Percentiles rank a stretch among this genome's conserved stretches.
Evolutionary conservation across 208 protist species (phyloP).

Genomic region (Leishmania tarentolae): DNA sequence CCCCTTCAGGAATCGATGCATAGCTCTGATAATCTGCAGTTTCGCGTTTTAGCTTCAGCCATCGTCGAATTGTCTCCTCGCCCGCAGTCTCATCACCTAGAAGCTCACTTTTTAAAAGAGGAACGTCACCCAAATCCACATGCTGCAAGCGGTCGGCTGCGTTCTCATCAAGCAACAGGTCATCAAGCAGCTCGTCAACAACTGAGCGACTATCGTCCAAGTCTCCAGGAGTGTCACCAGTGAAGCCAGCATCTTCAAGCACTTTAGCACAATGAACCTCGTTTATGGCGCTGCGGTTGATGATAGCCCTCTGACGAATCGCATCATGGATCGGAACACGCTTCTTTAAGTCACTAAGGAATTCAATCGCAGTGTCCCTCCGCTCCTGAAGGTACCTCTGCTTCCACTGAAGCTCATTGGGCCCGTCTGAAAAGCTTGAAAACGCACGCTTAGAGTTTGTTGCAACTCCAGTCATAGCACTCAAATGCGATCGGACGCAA

Average conservation of each 20-base stretch:
- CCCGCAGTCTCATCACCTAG: constrained; percentile 33
- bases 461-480: not conserved
- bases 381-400: constrained; percentile 64
- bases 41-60: constrained; percentile 55
- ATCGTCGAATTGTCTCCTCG: constrained; percentile 43
- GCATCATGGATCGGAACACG: constrained; percentile 79
- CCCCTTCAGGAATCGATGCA: constrained; percentile 58
- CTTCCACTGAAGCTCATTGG: constrained; percentile 76
- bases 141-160: constrained; percentile 40
- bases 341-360: constrained; percentile 74
- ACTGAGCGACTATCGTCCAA: not conserved
- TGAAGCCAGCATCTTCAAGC: constrained; percentile 15
- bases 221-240: not conserved
- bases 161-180: constrained; percentile 44
- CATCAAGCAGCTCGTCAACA: constrained; percentile 32
- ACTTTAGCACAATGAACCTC: constrained; percentile 24
- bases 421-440: constrained; percentile 37
- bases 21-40: constrained; percentile 77
- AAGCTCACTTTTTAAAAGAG: constrained; percentile 58
- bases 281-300: constrained; percentile 34
- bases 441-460: not conserved
- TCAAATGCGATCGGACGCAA: not conserved
- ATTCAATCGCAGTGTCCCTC: constrained; percentile 60
- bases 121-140: constrained; percentile 38
- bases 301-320: constrained; percentile 38